Evolutionary conservation across 345 rosid species (phyloP).

Genomic region (Cochlearia excelsa): DNA sequence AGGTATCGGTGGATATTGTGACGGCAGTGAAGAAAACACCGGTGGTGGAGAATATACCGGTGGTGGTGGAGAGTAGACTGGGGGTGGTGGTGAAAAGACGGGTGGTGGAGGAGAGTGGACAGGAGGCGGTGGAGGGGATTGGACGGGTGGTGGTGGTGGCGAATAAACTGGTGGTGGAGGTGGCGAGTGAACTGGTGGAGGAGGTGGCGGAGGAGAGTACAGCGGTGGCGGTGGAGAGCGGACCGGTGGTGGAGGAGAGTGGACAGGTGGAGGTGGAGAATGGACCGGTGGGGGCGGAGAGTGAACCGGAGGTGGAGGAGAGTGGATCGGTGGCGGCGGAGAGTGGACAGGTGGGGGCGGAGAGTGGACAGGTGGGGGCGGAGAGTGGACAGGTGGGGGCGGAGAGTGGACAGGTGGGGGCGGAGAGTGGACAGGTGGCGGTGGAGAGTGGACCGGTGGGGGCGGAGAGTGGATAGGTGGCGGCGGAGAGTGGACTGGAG

Average conservation of each 20-base stretch:
- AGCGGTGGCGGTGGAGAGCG: slow-evolving; percentile 37
- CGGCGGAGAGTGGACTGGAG: slow-evolving; percentile 18
- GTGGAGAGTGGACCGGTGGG: slow-evolving; percentile 28
- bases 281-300: slow-evolving; percentile 27
- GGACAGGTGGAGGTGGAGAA: slow-evolving; percentile 20
- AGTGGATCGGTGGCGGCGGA: background rate
- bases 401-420: slow-evolving; percentile 23
- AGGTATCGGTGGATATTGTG: slow-evolving; percentile 11
- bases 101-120: slow-evolving; percentile 32
- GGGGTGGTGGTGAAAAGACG: slow-evolving; percentile 17
- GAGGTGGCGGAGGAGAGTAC: slow-evolving; percentile 11
- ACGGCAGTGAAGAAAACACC: slow-evolving; percentile 19
- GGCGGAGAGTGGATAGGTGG: slow-evolving; percentile 29
- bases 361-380: slow-evolving; percentile 13
- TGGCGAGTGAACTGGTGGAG: slow-evolving; percentile 22
- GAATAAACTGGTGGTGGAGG: slow-evolving; percentile 31
- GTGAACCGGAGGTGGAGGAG: slow-evolving; percentile 13
- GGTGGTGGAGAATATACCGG: slow-evolving; percentile 16
- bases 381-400: slow-evolving; percentile 19
- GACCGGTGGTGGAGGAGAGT: slow-evolving; percentile 1
- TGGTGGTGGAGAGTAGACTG: slow-evolving; percentile 13
- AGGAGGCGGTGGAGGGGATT: slow-evolving; percentile 18
- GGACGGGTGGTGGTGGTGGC: slow-evolving; percentile 14
- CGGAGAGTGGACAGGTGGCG: slow-evolving; percentile 25
- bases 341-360: slow-evolving; percentile 12